Base-by-base conservation (phyloP, 2,329 filamentous ascomycete species). In the Alternaria arbusti region DNA sequence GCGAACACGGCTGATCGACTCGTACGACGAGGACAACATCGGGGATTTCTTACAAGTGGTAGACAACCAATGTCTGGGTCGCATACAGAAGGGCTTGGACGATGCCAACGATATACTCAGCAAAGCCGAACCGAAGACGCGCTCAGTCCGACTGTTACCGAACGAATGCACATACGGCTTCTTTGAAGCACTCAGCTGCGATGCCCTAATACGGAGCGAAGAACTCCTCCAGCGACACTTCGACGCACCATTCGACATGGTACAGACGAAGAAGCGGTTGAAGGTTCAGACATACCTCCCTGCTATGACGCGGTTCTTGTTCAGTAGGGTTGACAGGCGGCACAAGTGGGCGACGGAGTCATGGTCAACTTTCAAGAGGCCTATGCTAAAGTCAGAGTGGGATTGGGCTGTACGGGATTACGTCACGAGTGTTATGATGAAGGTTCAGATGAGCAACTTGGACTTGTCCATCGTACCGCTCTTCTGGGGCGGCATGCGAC, bases 111-210 rank as follows among this genome's bases (percentile, higher is more conserved):
- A 75, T 54, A 75, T 81, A 55, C 74, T 85, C 40, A 69, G 76
- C 62, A 79, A 79, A 12, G 77, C 85, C 8, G 83, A 87, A 3
- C 82, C 84, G 4, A 81, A 85, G 46, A 74, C 85, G 61, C 84
- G 88, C 43, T 83, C 81, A 22, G 82, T 88, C 36, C 78, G 79
- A 56, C 79, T 83, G 25, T 77, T 89, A 25, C 84, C 87, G 26
- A 82, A 86, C 2, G 83, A 87, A 26, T 88, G 92, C 7, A 87
- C 96, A 54, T 87, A 96, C 62, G 90, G 93, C 11, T 87, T 98
- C 28, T 97, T 96, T 72, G 95, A 98, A 78, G 90, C 91, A 0
- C 83, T 98, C 55, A 97, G 94, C 78, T 97, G 91, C 78, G 88
- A 94, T 69, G 86, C 91, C 1, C 93, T 96, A 75, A 84, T 97